Percentiles rank a stretch among this genome's conserved stretches.
Conservation (phyloP, 495 filamentous ascomycete genomes). For the Cercophora newfieldiana region DNA sequence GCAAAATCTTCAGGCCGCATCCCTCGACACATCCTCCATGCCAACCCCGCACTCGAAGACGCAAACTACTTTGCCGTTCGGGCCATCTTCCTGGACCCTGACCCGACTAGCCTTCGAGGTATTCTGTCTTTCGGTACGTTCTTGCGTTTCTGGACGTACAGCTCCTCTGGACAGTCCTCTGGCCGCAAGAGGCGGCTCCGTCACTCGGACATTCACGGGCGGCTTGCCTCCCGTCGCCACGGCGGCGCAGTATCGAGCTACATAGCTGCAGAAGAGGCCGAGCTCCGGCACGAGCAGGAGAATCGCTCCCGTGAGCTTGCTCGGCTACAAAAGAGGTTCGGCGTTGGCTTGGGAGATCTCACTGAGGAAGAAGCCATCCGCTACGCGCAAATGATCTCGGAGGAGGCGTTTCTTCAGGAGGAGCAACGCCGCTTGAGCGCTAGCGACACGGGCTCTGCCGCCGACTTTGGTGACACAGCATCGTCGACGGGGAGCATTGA, state of each 20-base stretch:
- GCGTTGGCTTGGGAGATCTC: slow-evolving; percentile 73
- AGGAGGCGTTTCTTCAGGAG: slow-evolving; percentile 69
- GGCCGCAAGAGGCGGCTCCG: slow-evolving; percentile 49
- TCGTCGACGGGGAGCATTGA: slow-evolving; percentile 45
- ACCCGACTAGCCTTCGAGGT: slow-evolving; percentile 86
- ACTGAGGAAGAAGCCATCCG: slow-evolving; percentile 86
- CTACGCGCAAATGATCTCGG: slow-evolving; percentile 85
- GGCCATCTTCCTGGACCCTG: slow-evolving; percentile 83
- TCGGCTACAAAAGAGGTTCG: slow-evolving; percentile 74
- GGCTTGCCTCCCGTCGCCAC: slow-evolving; percentile 39
- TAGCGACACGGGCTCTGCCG: slow-evolving; percentile 52
- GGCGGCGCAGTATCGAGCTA: slow-evolving; percentile 59
- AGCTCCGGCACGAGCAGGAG: slow-evolving; percentile 73
- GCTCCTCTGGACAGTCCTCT: slow-evolving; percentile 54
- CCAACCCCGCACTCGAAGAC: slow-evolving; percentile 38
- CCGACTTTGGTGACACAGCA: slow-evolving; percentile 51
- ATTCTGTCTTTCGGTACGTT: slow-evolving; percentile 85
- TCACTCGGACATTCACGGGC: slow-evolving; percentile 46
- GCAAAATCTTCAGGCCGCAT: slow-evolving; percentile 83
- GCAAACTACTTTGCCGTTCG: slow-evolving; percentile 82
- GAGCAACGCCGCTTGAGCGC: slow-evolving; percentile 54
- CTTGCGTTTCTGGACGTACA: slow-evolving; percentile 92
- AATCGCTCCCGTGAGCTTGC: slow-evolving; percentile 57
- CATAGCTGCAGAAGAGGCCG: slow-evolving; percentile 77
- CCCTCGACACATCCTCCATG: slow-evolving; percentile 43